Percentiles rank a stretch among this genome's conserved stretches.
phyloP scores from a whole-genome alignment of 164 flowering plant genomes.

The Chimonanthus praecox region DNA sequence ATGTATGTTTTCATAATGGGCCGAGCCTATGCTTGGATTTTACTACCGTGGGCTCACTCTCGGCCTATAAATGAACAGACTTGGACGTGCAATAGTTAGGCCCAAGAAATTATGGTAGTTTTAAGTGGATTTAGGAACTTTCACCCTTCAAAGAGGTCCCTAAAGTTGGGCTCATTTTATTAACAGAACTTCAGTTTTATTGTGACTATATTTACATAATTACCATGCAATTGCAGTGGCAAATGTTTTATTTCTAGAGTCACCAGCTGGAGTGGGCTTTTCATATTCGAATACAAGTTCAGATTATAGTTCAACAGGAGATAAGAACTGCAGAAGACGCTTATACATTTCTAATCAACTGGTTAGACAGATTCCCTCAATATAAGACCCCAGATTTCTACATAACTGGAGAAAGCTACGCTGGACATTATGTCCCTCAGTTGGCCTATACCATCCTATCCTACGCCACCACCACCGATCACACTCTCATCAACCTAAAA shows the following conservation, averaged over 20 bases:
- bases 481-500: constrained; percentile 23
- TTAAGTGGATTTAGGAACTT: no score
- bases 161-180: no score
- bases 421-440: constrained; percentile 39
- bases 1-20: no score
- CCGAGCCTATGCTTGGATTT: no score
- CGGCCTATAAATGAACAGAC: no score
- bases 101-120: no score
- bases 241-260: constrained; percentile 33
- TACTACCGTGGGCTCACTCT: no score
- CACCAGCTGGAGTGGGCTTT: constrained; percentile 40
- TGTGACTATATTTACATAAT: neutral
- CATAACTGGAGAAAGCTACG: constrained; percentile 41
- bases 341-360: constrained; percentile 29
- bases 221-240: constrained; percentile 22
- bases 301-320: constrained; percentile 28
- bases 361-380: constrained; percentile 39
- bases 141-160: no score
- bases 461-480: constrained; percentile 12
- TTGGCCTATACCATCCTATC: constrained; percentile 24
- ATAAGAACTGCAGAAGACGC: constrained; percentile 29
- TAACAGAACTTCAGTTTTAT: no score
- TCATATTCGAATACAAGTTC: constrained; percentile 36
- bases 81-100: no score
- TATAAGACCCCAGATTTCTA: constrained; percentile 34